Conservation (phyloP, 495 filamentous ascomycete species). For the Xylaria bambusicola region DNA sequence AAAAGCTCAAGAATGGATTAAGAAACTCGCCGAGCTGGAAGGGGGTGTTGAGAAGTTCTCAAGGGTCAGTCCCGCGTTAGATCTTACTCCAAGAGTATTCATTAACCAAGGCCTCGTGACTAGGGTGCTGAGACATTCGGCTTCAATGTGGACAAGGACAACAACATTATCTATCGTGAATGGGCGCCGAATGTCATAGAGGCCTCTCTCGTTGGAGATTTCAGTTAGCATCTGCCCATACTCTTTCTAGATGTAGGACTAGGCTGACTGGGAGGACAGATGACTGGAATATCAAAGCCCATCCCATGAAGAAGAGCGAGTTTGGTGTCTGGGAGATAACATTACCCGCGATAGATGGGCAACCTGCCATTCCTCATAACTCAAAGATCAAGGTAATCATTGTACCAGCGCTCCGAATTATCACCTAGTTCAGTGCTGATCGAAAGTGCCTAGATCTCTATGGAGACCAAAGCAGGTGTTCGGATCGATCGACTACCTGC, state of each 20-base stretch:
- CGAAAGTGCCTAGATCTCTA: slow-evolving; percentile 65
- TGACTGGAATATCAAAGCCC: slow-evolving; percentile 79
- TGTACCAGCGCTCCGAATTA: slow-evolving; percentile 1
- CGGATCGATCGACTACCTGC: slow-evolving; percentile 86
- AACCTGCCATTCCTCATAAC: slow-evolving; percentile 82
- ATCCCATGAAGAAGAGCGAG: slow-evolving; percentile 79
- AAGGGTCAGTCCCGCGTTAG: slow-evolving; percentile 54
- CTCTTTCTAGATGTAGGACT: background rate
- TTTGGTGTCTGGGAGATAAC: slow-evolving; percentile 90
- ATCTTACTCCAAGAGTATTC: background rate
- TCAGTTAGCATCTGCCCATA: slow-evolving; percentile 60
- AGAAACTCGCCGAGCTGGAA: slow-evolving; percentile 76
- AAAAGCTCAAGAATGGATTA: slow-evolving; percentile 87
- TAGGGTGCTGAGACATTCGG: slow-evolving; percentile 87
- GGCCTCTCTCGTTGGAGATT: slow-evolving; percentile 92
- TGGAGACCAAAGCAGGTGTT: slow-evolving; percentile 76
- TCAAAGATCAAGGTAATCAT: slow-evolving; percentile 87
- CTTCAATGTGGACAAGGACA: slow-evolving; percentile 73
- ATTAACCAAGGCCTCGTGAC: slow-evolving; percentile 20
- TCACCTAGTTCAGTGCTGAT: slow-evolving; percentile 15
- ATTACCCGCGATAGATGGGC: slow-evolving; percentile 69
- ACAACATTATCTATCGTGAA: slow-evolving; percentile 88
- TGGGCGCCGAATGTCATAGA: slow-evolving; percentile 89
- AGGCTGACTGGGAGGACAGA: slow-evolving; percentile 52
- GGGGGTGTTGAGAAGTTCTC: slow-evolving; percentile 93